Conservation (phyloP, 192 early-diverging fungal genomes). For the Radiomyces spectabilis region DNA sequence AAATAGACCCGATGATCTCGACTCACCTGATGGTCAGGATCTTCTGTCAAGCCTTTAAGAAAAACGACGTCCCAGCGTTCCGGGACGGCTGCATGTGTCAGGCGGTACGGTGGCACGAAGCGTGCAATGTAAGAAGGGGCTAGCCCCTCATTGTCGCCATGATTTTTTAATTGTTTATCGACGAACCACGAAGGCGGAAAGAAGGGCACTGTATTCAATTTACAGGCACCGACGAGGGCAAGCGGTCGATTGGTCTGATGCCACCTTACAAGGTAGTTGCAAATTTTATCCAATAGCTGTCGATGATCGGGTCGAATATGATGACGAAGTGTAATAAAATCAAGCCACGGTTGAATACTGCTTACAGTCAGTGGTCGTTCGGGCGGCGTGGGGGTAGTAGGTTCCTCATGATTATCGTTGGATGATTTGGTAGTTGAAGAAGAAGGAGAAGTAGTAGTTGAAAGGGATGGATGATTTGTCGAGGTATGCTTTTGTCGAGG, state of each 20-base stretch:
- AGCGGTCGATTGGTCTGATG: slow-evolving; percentile 9
- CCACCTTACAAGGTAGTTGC: slow-evolving; percentile 12
- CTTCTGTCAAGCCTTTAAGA: slow-evolving; percentile 19
- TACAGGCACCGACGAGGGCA: slow-evolving; percentile 1
- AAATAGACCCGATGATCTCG: too few relatives aligned
- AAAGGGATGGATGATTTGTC: too few relatives aligned
- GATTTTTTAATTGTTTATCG: slow-evolving; percentile 7
- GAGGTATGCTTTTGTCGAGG: too few relatives aligned
- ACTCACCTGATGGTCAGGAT: slow-evolving; percentile 15
- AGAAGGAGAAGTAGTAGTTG: too few relatives aligned
- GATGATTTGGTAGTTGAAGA: too few relatives aligned
- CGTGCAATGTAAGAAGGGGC: slow-evolving; percentile 16
- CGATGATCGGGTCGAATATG: slow-evolving; percentile 7
- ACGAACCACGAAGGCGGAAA: slow-evolving; percentile 19
- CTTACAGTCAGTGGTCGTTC: slow-evolving; percentile 4
- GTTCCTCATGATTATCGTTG: too few relatives aligned
- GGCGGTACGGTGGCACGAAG: slow-evolving; percentile 22
- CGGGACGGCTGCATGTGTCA: background rate
- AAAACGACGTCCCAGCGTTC: slow-evolving; percentile 19
- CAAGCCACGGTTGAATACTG: slow-evolving; percentile 6
- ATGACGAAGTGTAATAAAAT: background rate
- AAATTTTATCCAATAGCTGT: slow-evolving; percentile 6
- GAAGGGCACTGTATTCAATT: slow-evolving; percentile 10
- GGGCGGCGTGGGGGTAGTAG: background rate
- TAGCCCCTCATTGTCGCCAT: slow-evolving; percentile 7